phyloP scores from a whole-genome alignment of 2,329 filamentous ascomycete species.

The Sclerotiophoma versabilis region DNA sequence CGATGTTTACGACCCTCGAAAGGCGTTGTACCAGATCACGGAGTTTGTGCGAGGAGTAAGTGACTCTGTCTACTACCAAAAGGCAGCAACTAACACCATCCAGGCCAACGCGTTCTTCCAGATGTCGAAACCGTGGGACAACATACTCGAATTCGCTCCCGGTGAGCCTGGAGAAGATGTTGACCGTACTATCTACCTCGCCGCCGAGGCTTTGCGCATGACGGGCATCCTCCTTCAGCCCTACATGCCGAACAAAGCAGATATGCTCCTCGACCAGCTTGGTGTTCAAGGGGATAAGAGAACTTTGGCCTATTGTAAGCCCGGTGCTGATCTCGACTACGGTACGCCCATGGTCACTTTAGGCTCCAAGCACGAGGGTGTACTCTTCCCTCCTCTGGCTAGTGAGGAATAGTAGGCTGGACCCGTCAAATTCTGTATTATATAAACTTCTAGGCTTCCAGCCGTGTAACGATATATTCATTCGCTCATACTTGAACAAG shows the following conservation, averaged over 20 bases:
- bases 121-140: constrained; percentile 71
- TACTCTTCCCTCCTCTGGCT: constrained; percentile 59
- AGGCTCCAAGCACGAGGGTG: constrained; percentile 53
- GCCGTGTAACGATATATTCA: neutral
- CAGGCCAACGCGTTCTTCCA: constrained; percentile 72
- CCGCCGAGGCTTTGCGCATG: constrained; percentile 79
- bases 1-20: constrained; percentile 39
- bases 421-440: constrained; percentile 5
- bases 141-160: constrained; percentile 50
- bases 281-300: constrained; percentile 71
- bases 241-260: constrained; percentile 83
- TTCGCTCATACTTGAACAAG: neutral
- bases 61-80: neutral
- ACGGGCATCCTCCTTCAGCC: constrained; percentile 86
- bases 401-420: constrained; percentile 27
- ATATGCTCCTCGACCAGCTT: constrained; percentile 75
- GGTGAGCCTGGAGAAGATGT: constrained; percentile 43
- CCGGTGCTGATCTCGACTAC: constrained; percentile 73
- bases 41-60: constrained; percentile 41
- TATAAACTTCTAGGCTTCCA: constrained; percentile 4
- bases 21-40: constrained; percentile 33
- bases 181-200: constrained; percentile 67
- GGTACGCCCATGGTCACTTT: constrained; percentile 59
- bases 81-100: constrained; percentile 35
- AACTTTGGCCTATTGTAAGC: constrained; percentile 66